These are phyloP conservation scores for Pythium insidiosum DNA, from an alignment of 352 stramenopile genomes.

Conservation along the genomic window DNA sequence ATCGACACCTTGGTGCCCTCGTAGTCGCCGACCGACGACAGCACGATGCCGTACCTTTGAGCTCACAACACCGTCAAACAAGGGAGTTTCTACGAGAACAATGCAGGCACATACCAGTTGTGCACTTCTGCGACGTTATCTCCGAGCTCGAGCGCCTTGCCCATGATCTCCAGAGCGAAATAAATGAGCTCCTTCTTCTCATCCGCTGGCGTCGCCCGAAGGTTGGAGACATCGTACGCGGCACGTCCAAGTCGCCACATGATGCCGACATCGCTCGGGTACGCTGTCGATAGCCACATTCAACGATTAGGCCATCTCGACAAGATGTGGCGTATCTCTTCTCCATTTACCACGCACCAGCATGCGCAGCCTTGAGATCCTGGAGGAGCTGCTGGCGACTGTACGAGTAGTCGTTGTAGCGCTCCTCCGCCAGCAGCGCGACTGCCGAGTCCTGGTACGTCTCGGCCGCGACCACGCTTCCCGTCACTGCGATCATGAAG, in stretches of 20 bases:
- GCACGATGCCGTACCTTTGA: constrained; percentile 78
- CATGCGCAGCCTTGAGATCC: constrained; percentile 52
- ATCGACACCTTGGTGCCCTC: constrained; percentile 82
- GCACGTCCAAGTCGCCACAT: constrained; percentile 26
- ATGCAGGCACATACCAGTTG: constrained; percentile 74
- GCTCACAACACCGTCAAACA: no score
- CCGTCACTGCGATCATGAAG: not conserved
- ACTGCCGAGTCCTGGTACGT: constrained; percentile 53
- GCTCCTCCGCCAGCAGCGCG: constrained; percentile 64
- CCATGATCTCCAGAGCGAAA: constrained; percentile 32
- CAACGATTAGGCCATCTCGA: no score
- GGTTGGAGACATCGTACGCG: constrained; percentile 24
- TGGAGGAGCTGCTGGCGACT: constrained; percentile 60
- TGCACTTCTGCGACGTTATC: constrained; percentile 60
- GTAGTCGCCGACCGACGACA: constrained; percentile 79
- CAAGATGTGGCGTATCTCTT: no score
- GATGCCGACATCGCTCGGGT: constrained; percentile 20
- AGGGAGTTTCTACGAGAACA: no score
- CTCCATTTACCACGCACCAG: constrained; percentile 14
- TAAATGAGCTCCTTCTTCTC: constrained; percentile 33
- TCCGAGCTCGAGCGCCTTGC: constrained; percentile 39
- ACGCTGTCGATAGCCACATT: no score
- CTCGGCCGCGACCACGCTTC: constrained; percentile 1
- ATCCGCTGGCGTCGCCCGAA: constrained; percentile 19
- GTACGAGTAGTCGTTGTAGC: constrained; percentile 71